Conservation (phyloP, 2,329 filamentous ascomycete species). For the Alternaria brassicae region DNA sequence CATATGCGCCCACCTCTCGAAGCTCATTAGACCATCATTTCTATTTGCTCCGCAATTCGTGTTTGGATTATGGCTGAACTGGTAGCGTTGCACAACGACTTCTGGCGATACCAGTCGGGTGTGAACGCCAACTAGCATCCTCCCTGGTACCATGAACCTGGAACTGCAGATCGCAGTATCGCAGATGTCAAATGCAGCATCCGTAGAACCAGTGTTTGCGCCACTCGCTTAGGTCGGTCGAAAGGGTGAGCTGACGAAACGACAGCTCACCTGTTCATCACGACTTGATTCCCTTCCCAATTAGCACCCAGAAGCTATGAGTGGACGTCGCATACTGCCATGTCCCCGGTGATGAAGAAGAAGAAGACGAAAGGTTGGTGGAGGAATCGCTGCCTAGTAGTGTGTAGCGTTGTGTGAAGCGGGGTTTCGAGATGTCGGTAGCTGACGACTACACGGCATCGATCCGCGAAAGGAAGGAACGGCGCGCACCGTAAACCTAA, state of each 20-base stretch:
- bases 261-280: not conserved
- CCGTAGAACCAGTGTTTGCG: not conserved
- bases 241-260: not conserved
- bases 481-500: not conserved
- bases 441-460: not conserved
- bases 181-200: not conserved
- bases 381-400: not conserved
- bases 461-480: not conserved
- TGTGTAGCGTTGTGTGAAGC: not conserved
- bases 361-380: too few species aligned
- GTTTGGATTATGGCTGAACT: not conserved
- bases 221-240: not conserved
- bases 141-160: not conserved
- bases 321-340: not conserved
- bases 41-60: not conserved
- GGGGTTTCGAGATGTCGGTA: not conserved
- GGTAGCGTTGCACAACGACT: not conserved
- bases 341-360: not conserved
- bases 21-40: not conserved
- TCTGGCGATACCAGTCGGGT: not conserved
- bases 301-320: not conserved
- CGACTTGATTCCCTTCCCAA: not conserved
- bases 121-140: not conserved
- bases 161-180: not conserved
- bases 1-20: not conserved